Percentiles rank a stretch among this genome's conserved stretches.
phyloP scores from a whole-genome alignment of 1,139 yeast genomes.

The Debaryomycetaceae sp. region DNA sequence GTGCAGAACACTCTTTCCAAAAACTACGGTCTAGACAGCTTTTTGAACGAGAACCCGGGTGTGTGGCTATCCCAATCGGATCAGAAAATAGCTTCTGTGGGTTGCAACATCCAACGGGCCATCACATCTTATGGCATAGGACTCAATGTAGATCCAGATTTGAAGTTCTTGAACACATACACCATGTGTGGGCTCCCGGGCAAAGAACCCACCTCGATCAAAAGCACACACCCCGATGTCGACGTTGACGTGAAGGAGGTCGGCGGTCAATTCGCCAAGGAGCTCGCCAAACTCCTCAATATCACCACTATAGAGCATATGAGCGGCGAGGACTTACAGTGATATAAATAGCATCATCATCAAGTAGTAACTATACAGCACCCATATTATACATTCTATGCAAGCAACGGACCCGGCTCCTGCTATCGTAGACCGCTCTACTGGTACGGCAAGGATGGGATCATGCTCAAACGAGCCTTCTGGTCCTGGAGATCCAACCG shows the following conservation, averaged over 20 bases:
- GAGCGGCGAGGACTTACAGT: constrained; percentile 23
- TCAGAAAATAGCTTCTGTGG: constrained; percentile 82
- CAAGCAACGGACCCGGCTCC: too few species aligned
- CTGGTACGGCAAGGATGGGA: constrained; percentile 14
- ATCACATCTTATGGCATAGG: constrained; percentile 90
- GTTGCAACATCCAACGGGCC: constrained; percentile 79
- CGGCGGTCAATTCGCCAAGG: constrained; percentile 49
- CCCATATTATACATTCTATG: too few species aligned
- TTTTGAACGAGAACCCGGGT: constrained; percentile 73
- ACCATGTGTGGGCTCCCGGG: constrained; percentile 85
- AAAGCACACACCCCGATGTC: constrained; percentile 17
- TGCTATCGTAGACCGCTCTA: background rate
- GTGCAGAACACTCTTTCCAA: constrained; percentile 52
- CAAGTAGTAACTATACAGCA: too few species aligned
- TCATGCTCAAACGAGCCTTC: constrained; percentile 16
- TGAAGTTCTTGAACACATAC: constrained; percentile 63
- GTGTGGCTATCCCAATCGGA: constrained; percentile 59
- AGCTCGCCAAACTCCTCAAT: constrained; percentile 48
- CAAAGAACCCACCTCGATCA: constrained; percentile 40
- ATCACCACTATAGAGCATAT: constrained; percentile 45
- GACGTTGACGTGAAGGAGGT: constrained; percentile 35
- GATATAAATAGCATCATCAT: constrained; percentile 1
- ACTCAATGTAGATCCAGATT: constrained; percentile 72
- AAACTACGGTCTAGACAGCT: constrained; percentile 40
- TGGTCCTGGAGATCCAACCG: constrained; percentile 19